These are phyloP conservation scores for Cylindrotheca fusiformis DNA, from an alignment of 108 stramenopile species.

Conservation along the genomic window DNA sequence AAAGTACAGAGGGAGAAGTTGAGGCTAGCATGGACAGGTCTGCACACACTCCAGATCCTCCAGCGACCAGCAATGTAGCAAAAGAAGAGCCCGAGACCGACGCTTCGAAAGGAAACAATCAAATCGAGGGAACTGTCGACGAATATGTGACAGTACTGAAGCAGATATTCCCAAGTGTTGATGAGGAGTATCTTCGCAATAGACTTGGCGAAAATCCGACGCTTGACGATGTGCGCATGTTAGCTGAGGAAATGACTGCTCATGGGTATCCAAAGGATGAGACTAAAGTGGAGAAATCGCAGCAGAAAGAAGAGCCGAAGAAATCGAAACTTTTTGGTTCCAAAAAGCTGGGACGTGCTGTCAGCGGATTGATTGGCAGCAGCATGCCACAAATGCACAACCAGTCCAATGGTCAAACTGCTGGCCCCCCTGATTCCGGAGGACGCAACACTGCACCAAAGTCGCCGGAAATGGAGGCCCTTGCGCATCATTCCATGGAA, in stretches of 20 bases:
- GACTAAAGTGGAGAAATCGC: neutral
- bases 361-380: constrained; percentile 16
- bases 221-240: constrained; percentile 47
- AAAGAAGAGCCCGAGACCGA: neutral
- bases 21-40: no score
- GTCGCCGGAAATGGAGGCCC: constrained; percentile 35
- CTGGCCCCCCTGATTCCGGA: neutral
- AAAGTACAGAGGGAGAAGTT: neutral
- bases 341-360: constrained; percentile 28
- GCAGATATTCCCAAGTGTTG: constrained; percentile 68
- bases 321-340: constrained; percentile 33
- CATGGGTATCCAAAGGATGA: constrained; percentile 24
- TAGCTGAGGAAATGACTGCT: constrained; percentile 57
- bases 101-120: neutral
- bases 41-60: neutral
- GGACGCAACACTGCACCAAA: constrained; percentile 6
- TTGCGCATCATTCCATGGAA: constrained; percentile 54
- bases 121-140: neutral
- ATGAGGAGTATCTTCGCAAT: constrained; percentile 37
- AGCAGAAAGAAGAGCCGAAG: constrained; percentile 5
- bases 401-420: neutral
- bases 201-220: constrained; percentile 55
- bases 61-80: neutral
- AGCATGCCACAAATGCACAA: neutral
- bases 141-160: constrained; percentile 45